Evolutionary conservation across 257 asterid species (phyloP).

Genomic region (Verbascum thapsus): DNA sequence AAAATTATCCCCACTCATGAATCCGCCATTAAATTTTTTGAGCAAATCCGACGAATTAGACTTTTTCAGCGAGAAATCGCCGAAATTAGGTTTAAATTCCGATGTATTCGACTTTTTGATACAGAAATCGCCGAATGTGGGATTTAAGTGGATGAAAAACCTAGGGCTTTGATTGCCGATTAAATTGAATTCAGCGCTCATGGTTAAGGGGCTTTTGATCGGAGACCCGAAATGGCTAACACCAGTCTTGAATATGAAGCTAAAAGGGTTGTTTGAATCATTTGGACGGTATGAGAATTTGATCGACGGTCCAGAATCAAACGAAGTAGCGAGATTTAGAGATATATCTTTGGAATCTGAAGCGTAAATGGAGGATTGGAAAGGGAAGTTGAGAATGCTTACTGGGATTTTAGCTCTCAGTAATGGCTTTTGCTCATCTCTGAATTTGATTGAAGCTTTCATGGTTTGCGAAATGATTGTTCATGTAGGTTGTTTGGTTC

Average conservation of each 20-base stretch:
- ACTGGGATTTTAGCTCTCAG: slow-evolving; percentile 85
- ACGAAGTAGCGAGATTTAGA: slow-evolving; percentile 63
- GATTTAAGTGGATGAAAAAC: slow-evolving; percentile 81
- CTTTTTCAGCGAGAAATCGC: slow-evolving; percentile 74
- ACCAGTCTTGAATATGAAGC: slow-evolving; percentile 82
- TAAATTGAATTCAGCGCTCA: slow-evolving; percentile 86
- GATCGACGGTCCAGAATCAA: slow-evolving; percentile 75
- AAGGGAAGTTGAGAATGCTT: slow-evolving; percentile 65
- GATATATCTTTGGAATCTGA: slow-evolving; percentile 82
- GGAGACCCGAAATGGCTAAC: slow-evolving; percentile 89
- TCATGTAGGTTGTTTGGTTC: too few relatives aligned
- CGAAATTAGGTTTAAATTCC: slow-evolving; percentile 73
- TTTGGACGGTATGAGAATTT: slow-evolving; percentile 81
- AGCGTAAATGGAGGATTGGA: slow-evolving; percentile 76
- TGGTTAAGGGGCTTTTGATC: slow-evolving; percentile 69
- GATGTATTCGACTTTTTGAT: slow-evolving; percentile 65
- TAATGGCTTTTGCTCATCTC: slow-evolving; percentile 84
- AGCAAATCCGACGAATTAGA: slow-evolving; percentile 55
- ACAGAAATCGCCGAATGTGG: slow-evolving; percentile 78
- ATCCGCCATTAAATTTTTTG: slow-evolving; percentile 36
- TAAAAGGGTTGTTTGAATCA: slow-evolving; percentile 70
- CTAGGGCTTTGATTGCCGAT: slow-evolving; percentile 72
- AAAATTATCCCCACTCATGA: slow-evolving; percentile 25
- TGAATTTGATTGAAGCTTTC: slow-evolving; percentile 95
- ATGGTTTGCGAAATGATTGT: slow-evolving; percentile 28